Conservation (phyloP, 2,329 filamentous ascomycete genomes). For the Diaporthe sp. region DNA sequence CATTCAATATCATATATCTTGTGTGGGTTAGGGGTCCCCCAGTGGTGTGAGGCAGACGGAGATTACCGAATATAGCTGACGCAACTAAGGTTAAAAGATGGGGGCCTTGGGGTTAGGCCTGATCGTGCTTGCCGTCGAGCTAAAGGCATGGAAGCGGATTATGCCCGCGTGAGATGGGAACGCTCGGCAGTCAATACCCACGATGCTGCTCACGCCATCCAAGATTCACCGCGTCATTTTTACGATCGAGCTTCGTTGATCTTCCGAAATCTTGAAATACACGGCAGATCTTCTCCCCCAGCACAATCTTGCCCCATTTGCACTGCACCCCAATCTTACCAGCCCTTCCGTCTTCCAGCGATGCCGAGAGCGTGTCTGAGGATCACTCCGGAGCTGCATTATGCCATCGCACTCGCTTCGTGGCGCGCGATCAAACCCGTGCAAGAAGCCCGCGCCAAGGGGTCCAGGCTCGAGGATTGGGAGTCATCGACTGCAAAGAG, state of each 20-base stretch:
- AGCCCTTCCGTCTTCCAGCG: neutral
- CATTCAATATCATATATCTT: neutral
- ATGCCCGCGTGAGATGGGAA: neutral
- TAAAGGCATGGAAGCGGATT: constrained; percentile 14
- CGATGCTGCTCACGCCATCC: constrained; percentile 8
- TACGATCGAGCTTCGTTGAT: constrained; percentile 27
- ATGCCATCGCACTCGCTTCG: neutral
- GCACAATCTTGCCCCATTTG: neutral
- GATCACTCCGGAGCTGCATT: constrained; percentile 1
- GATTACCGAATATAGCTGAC: constrained; percentile 28
- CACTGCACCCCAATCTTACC: constrained; percentile 11
- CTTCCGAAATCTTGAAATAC: constrained; percentile 29
- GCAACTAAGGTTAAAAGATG: constrained; percentile 34
- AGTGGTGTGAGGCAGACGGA: constrained; percentile 18
- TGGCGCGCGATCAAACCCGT: neutral
- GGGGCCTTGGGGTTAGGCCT: constrained; percentile 5
- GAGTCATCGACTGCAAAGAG: neutral
- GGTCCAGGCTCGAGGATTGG: neutral
- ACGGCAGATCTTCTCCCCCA: constrained; percentile 16
- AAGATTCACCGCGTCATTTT: constrained; percentile 12
- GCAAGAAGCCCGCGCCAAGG: neutral
- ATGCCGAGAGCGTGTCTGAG: neutral
- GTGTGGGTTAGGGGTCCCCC: constrained; percentile 27
- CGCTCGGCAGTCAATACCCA: constrained; percentile 12
- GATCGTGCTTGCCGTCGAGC: neutral